Percentiles rank a stretch among this genome's conserved stretches.
Conservation (phyloP, 768 basidiomycete species). For the Tephrocybe sp. region DNA sequence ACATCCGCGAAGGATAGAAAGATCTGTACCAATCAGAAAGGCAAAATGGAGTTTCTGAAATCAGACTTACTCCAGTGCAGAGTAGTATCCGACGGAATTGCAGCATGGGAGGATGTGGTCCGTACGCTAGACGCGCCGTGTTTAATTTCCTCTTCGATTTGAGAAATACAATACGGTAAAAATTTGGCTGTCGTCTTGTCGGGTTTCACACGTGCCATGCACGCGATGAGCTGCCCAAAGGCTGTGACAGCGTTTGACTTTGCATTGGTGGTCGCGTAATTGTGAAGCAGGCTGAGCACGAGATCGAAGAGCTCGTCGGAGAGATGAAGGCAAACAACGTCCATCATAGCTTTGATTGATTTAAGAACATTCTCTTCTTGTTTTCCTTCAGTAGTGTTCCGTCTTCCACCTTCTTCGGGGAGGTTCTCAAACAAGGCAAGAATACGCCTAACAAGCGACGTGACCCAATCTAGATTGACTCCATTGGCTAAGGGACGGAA, state of each 20-base stretch:
- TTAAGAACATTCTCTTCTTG: conserved; percentile 76
- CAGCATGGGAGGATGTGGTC: conserved; percentile 73
- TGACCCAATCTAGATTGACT: conserved; percentile 67
- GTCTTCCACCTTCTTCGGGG: conserved; percentile 91
- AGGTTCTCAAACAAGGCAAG: conserved; percentile 87
- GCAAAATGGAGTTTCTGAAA: neutral
- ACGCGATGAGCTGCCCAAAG: conserved; percentile 85
- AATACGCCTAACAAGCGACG: conserved; percentile 73
- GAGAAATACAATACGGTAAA: conserved; percentile 69
- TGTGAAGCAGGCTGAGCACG: conserved; percentile 78
- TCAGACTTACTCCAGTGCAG: conserved; percentile 83
- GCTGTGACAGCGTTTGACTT: conserved; percentile 91
- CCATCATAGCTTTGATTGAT: conserved; percentile 76
- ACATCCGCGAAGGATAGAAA: conserved; percentile 80
- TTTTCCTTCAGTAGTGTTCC: conserved; percentile 84
- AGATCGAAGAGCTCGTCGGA: conserved; percentile 81
- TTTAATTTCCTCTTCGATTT: conserved; percentile 83
- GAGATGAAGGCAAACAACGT: conserved; percentile 79
- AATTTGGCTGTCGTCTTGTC: conserved; percentile 78
- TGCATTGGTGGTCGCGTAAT: conserved; percentile 87
- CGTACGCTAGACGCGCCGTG: conserved; percentile 87
- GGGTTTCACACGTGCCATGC: conserved; percentile 78
- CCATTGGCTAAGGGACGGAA: neutral
- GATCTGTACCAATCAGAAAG: conserved; percentile 44
- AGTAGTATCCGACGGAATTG: conserved; percentile 82